A percentile compares a stretch with the other conserved stretches of the same genome.
Evolutionary conservation across 2,329 filamentous ascomycete genomes (phyloP).

Genomic region (Cryphonectria nitschkei): DNA sequence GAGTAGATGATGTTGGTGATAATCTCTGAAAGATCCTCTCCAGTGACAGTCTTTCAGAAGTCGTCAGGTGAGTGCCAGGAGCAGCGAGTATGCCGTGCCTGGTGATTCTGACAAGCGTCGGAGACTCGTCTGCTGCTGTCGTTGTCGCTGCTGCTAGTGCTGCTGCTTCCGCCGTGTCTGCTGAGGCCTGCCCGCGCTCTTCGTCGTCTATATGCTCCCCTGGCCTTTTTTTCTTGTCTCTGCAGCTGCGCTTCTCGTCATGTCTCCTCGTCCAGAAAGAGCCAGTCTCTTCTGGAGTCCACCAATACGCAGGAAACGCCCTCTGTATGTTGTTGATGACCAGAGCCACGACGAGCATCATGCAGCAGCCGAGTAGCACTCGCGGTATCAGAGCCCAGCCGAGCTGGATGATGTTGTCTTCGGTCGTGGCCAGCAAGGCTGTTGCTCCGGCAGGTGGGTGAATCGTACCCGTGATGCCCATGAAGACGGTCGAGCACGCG

Average conservation of each 20-base stretch:
- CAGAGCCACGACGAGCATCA: slow-evolving; percentile 67
- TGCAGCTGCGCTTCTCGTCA: not conserved
- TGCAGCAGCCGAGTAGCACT: slow-evolving; percentile 59
- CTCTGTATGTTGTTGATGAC: slow-evolving; percentile 72
- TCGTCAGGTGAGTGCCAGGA: slow-evolving; percentile 11
- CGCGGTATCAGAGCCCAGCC: slow-evolving; percentile 73
- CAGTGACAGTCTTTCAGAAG: slow-evolving; percentile 20
- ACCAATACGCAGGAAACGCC: slow-evolving; percentile 73
- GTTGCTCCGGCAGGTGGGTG: slow-evolving; percentile 78
- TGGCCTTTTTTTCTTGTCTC: not conserved
- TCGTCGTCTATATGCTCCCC: not conserved
- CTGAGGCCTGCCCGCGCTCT: not conserved
- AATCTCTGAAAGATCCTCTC: slow-evolving; percentile 19
- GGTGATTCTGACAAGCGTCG: slow-evolving; percentile 11
- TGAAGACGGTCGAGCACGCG: slow-evolving; percentile 63
- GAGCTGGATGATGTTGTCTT: slow-evolving; percentile 54
- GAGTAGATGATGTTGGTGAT: not conserved
- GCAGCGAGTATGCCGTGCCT: slow-evolving; percentile 14
- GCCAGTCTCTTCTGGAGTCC: slow-evolving; percentile 52
- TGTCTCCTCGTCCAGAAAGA: slow-evolving; percentile 29
- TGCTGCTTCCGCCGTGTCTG: not conserved
- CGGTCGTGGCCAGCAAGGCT: slow-evolving; percentile 68
- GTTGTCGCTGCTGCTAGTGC: not conserved
- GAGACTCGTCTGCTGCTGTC: not conserved
- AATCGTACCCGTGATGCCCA: slow-evolving; percentile 72